These are phyloP conservation scores for Reticulascus tulasneorum DNA, from an alignment of 2,329 filamentous ascomycete genomes.

Conservation along the genomic window DNA sequence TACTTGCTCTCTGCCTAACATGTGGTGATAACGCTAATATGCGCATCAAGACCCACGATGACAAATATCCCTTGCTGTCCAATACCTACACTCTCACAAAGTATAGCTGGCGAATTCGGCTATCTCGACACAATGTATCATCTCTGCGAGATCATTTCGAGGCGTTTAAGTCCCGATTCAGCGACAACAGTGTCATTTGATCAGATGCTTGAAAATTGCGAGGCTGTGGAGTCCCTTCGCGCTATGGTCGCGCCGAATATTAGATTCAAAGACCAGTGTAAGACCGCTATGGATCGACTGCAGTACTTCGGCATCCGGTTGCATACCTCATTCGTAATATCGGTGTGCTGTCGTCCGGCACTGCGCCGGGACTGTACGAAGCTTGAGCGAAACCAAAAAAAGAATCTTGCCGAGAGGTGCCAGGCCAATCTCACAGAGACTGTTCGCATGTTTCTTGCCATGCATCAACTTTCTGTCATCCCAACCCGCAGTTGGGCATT, in stretches of 20 bases:
- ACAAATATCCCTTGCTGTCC: conserved; percentile 55
- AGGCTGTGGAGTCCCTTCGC: conserved; percentile 49
- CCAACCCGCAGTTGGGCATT: conserved; percentile 66
- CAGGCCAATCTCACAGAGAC: conserved; percentile 61
- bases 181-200: conserved; percentile 45
- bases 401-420: conserved; percentile 52
- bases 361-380: conserved; percentile 49
- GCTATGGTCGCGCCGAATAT: conserved; percentile 47
- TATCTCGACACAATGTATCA: conserved; percentile 65
- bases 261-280: conserved; percentile 58
- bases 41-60: conserved; percentile 49
- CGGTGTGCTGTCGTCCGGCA: conserved; percentile 60
- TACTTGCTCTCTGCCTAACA: too few species aligned
- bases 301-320: conserved; percentile 63
- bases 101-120: conserved; percentile 44
- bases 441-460: conserved; percentile 64
- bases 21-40: not conserved
- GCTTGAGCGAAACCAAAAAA: conserved; percentile 51
- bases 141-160: conserved; percentile 57
- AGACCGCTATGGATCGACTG: conserved; percentile 57
- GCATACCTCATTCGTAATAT: conserved; percentile 62
- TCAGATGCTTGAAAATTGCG: conserved; percentile 55
- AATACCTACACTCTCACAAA: conserved; percentile 42
- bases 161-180: conserved; percentile 52
- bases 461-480: conserved; percentile 65